Evolutionary conservation across 495 filamentous ascomycete genomes (phyloP), one percentile per base, ranked within the genome.

Genomic region (Arthonia radiata): DNA sequence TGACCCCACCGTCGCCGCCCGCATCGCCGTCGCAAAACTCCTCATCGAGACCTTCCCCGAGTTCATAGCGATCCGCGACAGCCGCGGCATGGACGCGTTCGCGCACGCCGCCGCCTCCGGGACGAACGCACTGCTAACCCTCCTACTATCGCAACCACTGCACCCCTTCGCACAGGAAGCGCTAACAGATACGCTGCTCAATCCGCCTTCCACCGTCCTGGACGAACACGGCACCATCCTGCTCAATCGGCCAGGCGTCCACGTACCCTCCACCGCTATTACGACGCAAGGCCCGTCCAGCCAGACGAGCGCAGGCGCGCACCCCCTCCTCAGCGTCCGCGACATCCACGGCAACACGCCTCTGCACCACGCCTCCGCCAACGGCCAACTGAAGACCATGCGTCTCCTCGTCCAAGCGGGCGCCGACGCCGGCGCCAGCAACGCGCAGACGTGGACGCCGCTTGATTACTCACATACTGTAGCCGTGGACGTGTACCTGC

Each of bases 321-420:
- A 2, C 18, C 26, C 26, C 8, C 13, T 28, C 26, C 15, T 18
- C 29, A 17, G 46, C 59, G 17, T 42, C 37, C 18, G 46, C 49
- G 77, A 89, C 42, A 34, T 47, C 7, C 53, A 65, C 13, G 77
- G 77, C 7, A 81, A 82, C 39, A 82, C 74, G 13, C 66, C 75
- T 8, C 55, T 86, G 29, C 78, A 89, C 32, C 55, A 64, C 38
- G 64, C 64, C 5, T 55, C 50, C 23, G 63, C 63, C 3, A 55
- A 71, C 37, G 77, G 78, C 9, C 64, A 78, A 37, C 46, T 80
- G 19, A 67, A 76, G 32, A 67, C 73, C 3, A 46, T 83, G 26
- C 58, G 78, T 23, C 66, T 72, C 13, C 47, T 89, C 13, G 52
- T 86, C 13, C 59, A 63, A 2, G 57, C 59, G 7, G 75, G 75